Conservation (phyloP, 306 rosid species). For the Senna siamea region DNA sequence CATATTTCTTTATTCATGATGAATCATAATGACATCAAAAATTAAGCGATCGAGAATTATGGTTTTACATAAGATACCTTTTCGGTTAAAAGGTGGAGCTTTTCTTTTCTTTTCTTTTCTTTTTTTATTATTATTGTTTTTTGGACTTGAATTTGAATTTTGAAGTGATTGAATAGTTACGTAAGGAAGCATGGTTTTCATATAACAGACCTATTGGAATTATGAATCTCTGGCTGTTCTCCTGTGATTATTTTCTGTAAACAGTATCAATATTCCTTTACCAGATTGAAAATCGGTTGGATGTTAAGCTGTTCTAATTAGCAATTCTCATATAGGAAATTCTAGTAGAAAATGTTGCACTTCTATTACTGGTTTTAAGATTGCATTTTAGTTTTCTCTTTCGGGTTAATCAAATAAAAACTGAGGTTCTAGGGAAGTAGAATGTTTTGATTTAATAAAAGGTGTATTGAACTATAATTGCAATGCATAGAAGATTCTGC, state of each 20-base stretch:
- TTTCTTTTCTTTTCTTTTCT: too few species aligned
- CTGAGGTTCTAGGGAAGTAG: background rate
- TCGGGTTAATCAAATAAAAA: conserved; percentile 9
- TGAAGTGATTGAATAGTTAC: background rate
- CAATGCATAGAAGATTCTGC: conserved; percentile 1
- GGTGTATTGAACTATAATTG: background rate
- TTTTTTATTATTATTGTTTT: too few species aligned
- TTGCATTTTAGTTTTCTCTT: conserved; percentile 19
- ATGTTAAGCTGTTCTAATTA: background rate
- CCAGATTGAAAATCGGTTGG: background rate
- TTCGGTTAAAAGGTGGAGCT: too few species aligned
- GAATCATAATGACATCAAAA: background rate
- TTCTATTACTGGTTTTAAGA: background rate
- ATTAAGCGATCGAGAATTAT: background rate
- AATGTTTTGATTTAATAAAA: background rate
- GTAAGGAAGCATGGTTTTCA: background rate
- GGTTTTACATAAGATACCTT: too few species aligned
- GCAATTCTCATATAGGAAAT: background rate
- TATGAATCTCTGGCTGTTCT: background rate
- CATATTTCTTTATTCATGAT: background rate
- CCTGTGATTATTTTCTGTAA: background rate
- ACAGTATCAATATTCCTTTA: background rate
- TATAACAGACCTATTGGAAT: background rate
- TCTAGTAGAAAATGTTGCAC: background rate
- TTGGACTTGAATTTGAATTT: too few species aligned